Base-by-base conservation (phyloP, 495 filamentous ascomycete species). In the Cudoniella acicularis region DNA sequence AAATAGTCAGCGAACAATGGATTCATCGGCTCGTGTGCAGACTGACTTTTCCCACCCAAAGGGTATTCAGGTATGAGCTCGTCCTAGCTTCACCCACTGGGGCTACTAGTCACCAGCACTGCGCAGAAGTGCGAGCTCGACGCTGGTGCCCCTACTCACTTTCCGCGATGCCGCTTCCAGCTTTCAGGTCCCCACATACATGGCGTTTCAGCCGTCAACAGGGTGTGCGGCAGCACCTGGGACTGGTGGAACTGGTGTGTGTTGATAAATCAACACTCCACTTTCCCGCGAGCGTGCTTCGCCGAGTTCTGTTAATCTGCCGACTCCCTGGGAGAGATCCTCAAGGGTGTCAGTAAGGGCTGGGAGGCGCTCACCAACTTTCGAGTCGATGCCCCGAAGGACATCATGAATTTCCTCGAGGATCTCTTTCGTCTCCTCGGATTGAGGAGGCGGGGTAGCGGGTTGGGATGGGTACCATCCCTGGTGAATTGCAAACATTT, bases 181-280 rank as follows among this genome's bases (percentile, higher is more conserved):
- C 36, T 55, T 55, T 55, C 52, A 13, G 41, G 52, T 43, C 18
- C 27, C 24, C 17, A n/a, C n/a, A n/a, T 55, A 3, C 52, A 46
- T 54, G 51, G 52, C 52, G 30, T 55, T 24, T 46, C 52, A 55
- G 52, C 52, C 52, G 27, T 55, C 52, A 45, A 46, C n/a, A n/a
- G n/a, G 27, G 30, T 55, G 30, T 55, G 16, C 52, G 18, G 52
- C 52, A 55, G 52, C 52, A 55, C 52, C 25, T 8, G 52, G 40
- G 52, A 55, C 52, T 3, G 11, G 52, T 55, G 52, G 52, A 9
- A 21, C 42, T 13, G 51, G 20, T 23, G 46, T 18, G 52, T 36
- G 52, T 55, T 55, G 52, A 55, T 55, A 55, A 55, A 55, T 46
- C 52, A 55, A 55, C 52, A 55, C 25, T 55, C 52, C 52, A 55